Percentiles rank a stretch among this genome's conserved stretches.
Conservation (phyloP, 2,329 filamentous ascomycete species). For the Fusarium algeriense region DNA sequence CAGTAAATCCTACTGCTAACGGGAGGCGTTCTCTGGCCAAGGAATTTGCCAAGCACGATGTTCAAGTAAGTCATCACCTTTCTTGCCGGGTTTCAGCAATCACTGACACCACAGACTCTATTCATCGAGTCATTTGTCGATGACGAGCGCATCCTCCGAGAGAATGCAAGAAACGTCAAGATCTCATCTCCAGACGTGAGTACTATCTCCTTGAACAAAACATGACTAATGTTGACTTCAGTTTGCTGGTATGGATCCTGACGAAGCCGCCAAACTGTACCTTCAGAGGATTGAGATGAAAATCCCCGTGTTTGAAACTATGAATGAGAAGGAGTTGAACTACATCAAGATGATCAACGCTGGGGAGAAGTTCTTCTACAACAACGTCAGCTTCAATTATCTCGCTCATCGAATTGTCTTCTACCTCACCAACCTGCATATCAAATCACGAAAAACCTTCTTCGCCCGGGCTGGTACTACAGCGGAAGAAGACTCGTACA, state of each 20-base stretch:
- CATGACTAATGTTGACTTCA: conserved; percentile 50
- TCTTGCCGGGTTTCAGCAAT: background rate
- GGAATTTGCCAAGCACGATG: conserved; percentile 97
- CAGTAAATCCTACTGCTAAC: conserved; percentile 89
- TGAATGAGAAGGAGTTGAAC: conserved; percentile 93
- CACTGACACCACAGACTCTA: conserved; percentile 72
- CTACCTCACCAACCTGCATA: conserved; percentile 96
- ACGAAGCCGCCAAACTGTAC: conserved; percentile 93
- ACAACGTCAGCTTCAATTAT: conserved; percentile 97
- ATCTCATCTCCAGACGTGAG: conserved; percentile 94
- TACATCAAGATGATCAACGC: conserved; percentile 99
- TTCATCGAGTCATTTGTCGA: conserved; percentile 98
- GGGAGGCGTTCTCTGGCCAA: conserved; percentile 88
- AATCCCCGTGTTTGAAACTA: conserved; percentile 96
- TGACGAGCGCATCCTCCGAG: conserved; percentile 91
- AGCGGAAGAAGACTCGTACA: conserved; percentile 90
- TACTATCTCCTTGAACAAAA: conserved; percentile 5
- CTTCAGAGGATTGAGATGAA: conserved; percentile 89
- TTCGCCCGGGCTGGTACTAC: conserved; percentile 91
- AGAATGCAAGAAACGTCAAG: conserved; percentile 97
- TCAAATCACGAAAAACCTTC: conserved; percentile 93
- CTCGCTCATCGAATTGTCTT: conserved; percentile 97
- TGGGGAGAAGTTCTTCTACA: conserved; percentile 91
- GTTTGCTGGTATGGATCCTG: conserved; percentile 91
- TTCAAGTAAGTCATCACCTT: conserved; percentile 70